Conservation (phyloP, 495 filamentous ascomycete genomes). For the Cercophora samala region DNA sequence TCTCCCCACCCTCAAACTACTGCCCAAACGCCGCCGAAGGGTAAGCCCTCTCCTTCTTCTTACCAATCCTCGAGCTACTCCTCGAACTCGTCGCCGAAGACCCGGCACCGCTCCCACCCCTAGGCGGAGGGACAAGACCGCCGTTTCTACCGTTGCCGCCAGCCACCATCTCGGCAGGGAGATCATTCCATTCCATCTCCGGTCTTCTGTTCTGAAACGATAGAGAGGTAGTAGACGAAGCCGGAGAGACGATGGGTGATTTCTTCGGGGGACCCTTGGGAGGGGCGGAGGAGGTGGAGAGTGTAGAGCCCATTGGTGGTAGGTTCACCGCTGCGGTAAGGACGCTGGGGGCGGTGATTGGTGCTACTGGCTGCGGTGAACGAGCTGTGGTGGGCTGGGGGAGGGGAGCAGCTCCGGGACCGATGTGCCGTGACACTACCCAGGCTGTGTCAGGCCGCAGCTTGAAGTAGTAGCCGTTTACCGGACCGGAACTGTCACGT, state of each 20-base stretch:
- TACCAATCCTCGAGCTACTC: slow-evolving; percentile 43
- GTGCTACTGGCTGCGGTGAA: not conserved
- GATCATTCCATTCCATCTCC: slow-evolving; percentile 56
- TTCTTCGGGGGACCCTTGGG: not conserved
- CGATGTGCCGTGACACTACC: slow-evolving; percentile 57
- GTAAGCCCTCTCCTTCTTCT: slow-evolving; percentile 51
- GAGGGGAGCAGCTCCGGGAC: slow-evolving; percentile 11
- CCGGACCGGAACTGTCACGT: slow-evolving; percentile 43
- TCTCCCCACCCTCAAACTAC: slow-evolving; percentile 9
- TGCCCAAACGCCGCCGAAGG: slow-evolving; percentile 52
- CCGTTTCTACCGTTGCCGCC: slow-evolving; percentile 12
- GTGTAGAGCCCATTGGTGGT: slow-evolving; percentile 7
- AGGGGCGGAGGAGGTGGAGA: not conserved
- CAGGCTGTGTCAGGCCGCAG: slow-evolving; percentile 76
- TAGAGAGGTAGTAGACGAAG: slow-evolving; percentile 27
- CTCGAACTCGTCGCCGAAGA: slow-evolving; percentile 45
- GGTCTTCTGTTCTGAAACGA: slow-evolving; percentile 54
- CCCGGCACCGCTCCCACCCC: slow-evolving; percentile 12
- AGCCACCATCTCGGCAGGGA: slow-evolving; percentile 50
- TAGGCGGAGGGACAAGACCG: slow-evolving; percentile 11
- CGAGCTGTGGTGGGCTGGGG: not conserved
- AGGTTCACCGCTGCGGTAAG: slow-evolving; percentile 16
- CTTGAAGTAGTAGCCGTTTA: slow-evolving; percentile 79
- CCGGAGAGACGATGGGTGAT: slow-evolving; percentile 12
- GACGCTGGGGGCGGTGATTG: not conserved